Conservation (phyloP, 2,329 filamentous ascomycete genomes). For the Xylaria sp. region DNA sequence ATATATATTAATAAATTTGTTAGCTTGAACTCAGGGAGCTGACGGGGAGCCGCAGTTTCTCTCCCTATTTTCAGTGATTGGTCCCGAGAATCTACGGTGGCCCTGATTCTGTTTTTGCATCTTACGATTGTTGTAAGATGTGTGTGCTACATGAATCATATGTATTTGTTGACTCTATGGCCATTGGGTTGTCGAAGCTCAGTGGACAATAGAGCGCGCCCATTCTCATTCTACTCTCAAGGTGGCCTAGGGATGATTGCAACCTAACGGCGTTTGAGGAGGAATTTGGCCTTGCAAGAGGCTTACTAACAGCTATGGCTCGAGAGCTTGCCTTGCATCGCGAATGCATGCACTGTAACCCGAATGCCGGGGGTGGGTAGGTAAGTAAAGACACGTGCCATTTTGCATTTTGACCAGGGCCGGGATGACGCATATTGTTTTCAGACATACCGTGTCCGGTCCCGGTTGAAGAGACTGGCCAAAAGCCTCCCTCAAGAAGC, state of each 20-base stretch:
- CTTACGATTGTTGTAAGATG: not conserved
- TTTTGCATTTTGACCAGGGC: constrained; percentile 8
- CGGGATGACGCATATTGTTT: constrained; percentile 17
- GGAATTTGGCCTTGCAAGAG: not conserved
- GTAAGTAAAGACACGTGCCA: constrained; percentile 29
- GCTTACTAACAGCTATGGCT: constrained; percentile 3
- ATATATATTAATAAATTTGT: constrained; percentile 38
- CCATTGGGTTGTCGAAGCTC: not conserved
- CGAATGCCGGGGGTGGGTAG: constrained; percentile 24
- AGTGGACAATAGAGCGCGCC: too few relatives aligned
- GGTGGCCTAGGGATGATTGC: not conserved
- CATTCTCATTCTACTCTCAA: not conserved
- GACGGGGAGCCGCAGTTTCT: not conserved
- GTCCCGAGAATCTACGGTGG: not conserved
- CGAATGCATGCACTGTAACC: constrained; percentile 21
- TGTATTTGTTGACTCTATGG: not conserved
- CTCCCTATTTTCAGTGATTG: not conserved
- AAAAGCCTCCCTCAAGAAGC: not conserved
- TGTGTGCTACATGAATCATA: not conserved
- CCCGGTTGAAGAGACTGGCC: not conserved
- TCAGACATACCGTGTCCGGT: not conserved
- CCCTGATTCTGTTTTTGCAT: not conserved
- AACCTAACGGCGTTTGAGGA: not conserved
- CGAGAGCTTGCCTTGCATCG: not conserved
- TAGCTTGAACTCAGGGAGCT: not conserved